phyloP scores from a whole-genome alignment of 2,329 filamentous ascomycete genomes.

The Endocalyx cinctus region DNA sequence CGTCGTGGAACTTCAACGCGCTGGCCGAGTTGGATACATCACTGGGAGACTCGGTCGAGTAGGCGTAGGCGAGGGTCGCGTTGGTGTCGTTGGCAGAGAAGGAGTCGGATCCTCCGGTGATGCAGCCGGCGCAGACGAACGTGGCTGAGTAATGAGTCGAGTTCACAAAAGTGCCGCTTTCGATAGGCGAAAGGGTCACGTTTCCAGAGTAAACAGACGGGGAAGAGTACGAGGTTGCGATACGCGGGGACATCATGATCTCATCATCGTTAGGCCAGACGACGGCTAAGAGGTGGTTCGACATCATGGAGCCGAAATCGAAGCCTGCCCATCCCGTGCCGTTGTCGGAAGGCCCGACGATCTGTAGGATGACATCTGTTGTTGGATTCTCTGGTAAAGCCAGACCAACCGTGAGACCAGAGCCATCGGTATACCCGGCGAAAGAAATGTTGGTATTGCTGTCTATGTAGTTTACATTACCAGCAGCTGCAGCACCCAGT shows the following conservation, averaged over 20 bases:
- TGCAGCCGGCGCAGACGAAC: conserved; percentile 45
- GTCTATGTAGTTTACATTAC: conserved; percentile 31
- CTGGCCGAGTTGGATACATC: conserved; percentile 27
- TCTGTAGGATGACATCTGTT: conserved; percentile 51
- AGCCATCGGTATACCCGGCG: conserved; percentile 28
- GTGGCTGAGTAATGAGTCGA: conserved; percentile 49
- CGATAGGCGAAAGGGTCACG: conserved; percentile 38
- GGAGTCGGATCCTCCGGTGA: conserved; percentile 29
- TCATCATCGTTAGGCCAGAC: conserved; percentile 44
- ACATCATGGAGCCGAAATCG: conserved; percentile 42
- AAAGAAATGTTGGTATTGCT: conserved; percentile 42
- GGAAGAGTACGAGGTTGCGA: conserved; percentile 38
- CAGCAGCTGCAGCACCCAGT: conserved; percentile 12
- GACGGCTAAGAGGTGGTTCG: conserved; percentile 41
- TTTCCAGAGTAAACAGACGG: conserved; percentile 40
- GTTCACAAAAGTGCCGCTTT: conserved; percentile 48
- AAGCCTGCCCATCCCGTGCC: conserved; percentile 45
- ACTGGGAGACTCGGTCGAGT: conserved; percentile 27
- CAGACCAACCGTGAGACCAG: conserved; percentile 44
- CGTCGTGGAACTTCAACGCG: conserved; percentile 34
- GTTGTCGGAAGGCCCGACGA: conserved; percentile 38
- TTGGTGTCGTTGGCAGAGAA: conserved; percentile 21
- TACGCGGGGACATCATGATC: conserved; percentile 28
- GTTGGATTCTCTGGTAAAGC: conserved; percentile 43
- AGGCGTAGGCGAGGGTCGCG: conserved; percentile 35